Base-by-base conservation (phyloP, 176 grass and related monocot genomes). In the Tuctoria greenei region DNA sequence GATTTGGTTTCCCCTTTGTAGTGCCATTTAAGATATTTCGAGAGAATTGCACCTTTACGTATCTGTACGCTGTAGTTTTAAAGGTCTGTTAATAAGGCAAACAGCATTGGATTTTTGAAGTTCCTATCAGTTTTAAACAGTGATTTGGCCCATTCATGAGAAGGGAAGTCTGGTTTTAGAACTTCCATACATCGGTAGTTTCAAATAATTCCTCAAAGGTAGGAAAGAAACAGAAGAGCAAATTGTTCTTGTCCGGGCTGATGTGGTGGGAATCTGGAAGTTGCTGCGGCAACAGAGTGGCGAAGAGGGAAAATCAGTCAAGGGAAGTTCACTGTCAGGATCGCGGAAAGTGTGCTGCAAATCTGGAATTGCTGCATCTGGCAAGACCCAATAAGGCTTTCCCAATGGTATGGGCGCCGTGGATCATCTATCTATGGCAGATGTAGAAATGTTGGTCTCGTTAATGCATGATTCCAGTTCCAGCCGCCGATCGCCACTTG, bases 361-460 rank as follows among this genome's bases (percentile, higher is more conserved):
- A 24, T 67, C 18, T 38, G 23, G 37, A 41, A 20, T 4, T 10
- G 59, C 50, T 73, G 25, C 34, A 52, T 56, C 23, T 8, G 59
- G 60, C 49, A 72, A 66, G 8, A 40, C 62, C 2, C 21, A 23
- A 23, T 16, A 46, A 59, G 21, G 70, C 67, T 66, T 82, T 50
- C 13, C 21, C 18, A 17, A n/a, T 54, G 42, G 66, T 43, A 64
- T 39, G 42, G 40, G 16, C 39, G 76, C 15, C 46, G 46, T 49
- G 18, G 5, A 45, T 45, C 4, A 20, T 50, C 47, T 50, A 20
- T 50, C 47, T 21, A 54, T 23, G 6, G 3, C 8, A 42, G 18
- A 39, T 77, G 46, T 44, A 31, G 34, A 23, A 65, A 83, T 64
- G 4, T 5, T 71, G 66, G 23, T 13, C 36, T 77, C 49, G 31